These are phyloP conservation scores for Suillus spraguei DNA, from an alignment of 768 basidiomycete species.

Conservation along the genomic window DNA sequence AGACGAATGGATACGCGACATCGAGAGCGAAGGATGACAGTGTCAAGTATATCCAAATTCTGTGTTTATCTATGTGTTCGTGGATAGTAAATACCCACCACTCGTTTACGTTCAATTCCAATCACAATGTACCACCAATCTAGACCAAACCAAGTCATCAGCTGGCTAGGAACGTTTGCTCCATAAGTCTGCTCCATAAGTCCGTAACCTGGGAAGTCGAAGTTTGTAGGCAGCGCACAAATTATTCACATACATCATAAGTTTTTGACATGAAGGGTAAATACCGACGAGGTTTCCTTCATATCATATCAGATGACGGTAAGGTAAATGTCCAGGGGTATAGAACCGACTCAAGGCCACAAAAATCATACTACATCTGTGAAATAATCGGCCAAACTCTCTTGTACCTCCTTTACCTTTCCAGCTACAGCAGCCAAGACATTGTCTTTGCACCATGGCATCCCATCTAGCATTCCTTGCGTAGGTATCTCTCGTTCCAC, in stretches of 20 bases:
- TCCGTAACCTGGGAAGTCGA: background rate
- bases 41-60: background rate
- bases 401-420: slow-evolving; percentile 49
- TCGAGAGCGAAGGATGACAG: background rate
- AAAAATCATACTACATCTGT: slow-evolving; percentile 38
- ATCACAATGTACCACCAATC: background rate
- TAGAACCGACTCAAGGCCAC: background rate
- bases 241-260: background rate
- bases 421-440: slow-evolving; percentile 44
- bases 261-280: background rate
- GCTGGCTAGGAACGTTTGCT: background rate
- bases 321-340: background rate
- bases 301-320: slow-evolving; percentile 1
- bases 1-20: slow-evolving; percentile 35
- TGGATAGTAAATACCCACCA: background rate
- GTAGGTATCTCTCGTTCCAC: slow-evolving; percentile 44
- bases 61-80: background rate
- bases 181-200: background rate
- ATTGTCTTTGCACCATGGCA: slow-evolving; percentile 47
- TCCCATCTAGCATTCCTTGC: slow-evolving; percentile 42
- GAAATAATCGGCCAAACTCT: slow-evolving; percentile 49
- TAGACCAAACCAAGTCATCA: background rate
- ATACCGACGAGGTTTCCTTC: background rate
- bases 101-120: background rate
- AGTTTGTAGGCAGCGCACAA: background rate